These are phyloP conservation scores for Gossypium davidsonii DNA, from an alignment of 441 rosid species.

Conservation along the genomic window DNA sequence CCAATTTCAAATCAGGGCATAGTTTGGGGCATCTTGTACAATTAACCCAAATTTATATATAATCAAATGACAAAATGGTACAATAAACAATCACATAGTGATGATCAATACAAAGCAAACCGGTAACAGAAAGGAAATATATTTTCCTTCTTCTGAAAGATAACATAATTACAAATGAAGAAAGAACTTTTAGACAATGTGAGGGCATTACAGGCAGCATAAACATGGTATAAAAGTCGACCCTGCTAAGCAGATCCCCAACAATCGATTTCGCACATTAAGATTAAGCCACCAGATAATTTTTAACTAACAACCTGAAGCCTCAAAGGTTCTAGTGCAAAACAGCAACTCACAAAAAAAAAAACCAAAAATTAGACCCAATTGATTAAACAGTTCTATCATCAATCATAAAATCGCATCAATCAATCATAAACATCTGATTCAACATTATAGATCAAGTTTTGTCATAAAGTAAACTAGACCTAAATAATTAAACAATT, in stretches of 20 bases:
- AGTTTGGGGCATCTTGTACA: too few species aligned
- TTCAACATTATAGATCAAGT: background rate
- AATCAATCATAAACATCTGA: background rate
- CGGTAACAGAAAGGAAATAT: background rate
- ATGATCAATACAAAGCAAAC: too few species aligned
- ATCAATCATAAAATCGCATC: background rate
- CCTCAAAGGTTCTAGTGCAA: conserved; percentile 27
- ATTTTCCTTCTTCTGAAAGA: background rate
- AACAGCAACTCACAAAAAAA: background rate
- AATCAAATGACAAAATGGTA: too few species aligned
- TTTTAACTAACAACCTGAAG: conserved; percentile 12
- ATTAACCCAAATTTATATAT: too few species aligned
- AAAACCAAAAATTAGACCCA: background rate
- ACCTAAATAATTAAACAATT: background rate
- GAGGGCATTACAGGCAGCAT: conserved; percentile 33
- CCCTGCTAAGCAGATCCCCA: conserved; percentile 32
- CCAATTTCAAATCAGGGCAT: too few species aligned
- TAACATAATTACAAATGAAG: background rate
- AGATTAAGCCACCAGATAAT: conserved; percentile 22
- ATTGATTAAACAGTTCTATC: conserved; percentile 5
- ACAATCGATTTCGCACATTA: conserved; percentile 17
- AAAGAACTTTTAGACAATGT: conserved; percentile 5
- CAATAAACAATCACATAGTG: too few species aligned
- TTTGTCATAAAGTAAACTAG: background rate
- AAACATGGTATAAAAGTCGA: conserved; percentile 8